Percentiles rank a stretch among this genome's conserved stretches.
These are phyloP conservation scores for Mycena rosella DNA, from an alignment of 768 basidiomycete genomes.

Conservation along the genomic window DNA sequence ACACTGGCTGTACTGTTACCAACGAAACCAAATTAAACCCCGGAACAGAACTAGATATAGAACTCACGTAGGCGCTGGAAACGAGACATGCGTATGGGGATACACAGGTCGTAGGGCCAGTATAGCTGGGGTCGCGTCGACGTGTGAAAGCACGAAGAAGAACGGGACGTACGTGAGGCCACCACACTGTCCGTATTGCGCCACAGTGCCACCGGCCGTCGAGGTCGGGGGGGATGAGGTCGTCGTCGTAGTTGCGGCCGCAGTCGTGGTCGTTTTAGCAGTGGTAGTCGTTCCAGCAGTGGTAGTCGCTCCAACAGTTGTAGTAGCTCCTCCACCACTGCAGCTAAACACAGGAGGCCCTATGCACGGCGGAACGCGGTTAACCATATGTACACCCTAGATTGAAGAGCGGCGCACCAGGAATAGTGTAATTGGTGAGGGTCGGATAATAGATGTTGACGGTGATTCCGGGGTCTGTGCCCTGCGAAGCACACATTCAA, in stretches of 20 bases:
- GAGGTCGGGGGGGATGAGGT: constrained; percentile 35
- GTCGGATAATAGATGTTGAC: constrained; percentile 56
- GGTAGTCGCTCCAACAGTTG: constrained; percentile 19
- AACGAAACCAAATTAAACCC: not conserved
- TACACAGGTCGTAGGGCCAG: constrained; percentile 32
- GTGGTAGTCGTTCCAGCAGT: constrained; percentile 31
- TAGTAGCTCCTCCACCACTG: constrained; percentile 40
- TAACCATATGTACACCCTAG: no score
- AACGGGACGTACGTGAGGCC: not conserved
- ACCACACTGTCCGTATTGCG: constrained; percentile 49
- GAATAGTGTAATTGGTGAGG: constrained; percentile 55
- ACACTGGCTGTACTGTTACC: constrained; percentile 32
- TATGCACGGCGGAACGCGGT: not conserved
- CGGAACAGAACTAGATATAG: not conserved
- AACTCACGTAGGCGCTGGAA: constrained; percentile 24
- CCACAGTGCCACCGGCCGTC: constrained; percentile 46
- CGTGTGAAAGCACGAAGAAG: not conserved
- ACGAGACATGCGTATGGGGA: constrained; percentile 23
- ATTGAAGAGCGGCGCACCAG: constrained; percentile 47
- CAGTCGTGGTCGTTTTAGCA: constrained; percentile 23
- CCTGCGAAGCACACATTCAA: constrained; percentile 40
- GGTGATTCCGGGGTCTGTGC: constrained; percentile 60
- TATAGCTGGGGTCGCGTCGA: constrained; percentile 10
- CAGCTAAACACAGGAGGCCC: constrained; percentile 58
- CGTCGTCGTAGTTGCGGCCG: constrained; percentile 32